Conservation (phyloP, 352 stramenopile genomes). For the Globisporangium splendens region DNA sequence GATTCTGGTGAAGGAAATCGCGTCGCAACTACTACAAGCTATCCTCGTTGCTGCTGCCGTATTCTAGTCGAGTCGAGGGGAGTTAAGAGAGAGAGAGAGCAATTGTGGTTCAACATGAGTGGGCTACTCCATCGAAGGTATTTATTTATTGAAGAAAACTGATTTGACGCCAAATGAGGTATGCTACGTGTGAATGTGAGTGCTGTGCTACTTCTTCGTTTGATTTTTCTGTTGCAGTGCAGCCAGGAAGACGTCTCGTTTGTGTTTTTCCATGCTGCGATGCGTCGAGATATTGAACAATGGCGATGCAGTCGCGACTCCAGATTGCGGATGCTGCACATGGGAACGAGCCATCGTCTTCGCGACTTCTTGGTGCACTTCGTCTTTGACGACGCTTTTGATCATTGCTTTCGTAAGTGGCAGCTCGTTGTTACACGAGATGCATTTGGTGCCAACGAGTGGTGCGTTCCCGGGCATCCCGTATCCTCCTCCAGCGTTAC, state of each 20-base stretch:
- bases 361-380: constrained; percentile 62
- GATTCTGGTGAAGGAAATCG: constrained; percentile 89
- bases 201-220: constrained; percentile 6
- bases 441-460: constrained; percentile 53
- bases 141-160: constrained; percentile 12
- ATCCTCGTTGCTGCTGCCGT: constrained; percentile 74
- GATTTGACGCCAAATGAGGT: background rate
- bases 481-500: constrained; percentile 3
- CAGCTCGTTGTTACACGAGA: constrained; percentile 63
- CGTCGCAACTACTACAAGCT: constrained; percentile 77
- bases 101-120: background rate
- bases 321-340: constrained; percentile 20
- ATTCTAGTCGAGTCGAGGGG: constrained; percentile 21
- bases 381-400: constrained; percentile 47
- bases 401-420: constrained; percentile 63
- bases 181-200: background rate
- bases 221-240: constrained; percentile 43
- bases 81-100: background rate
- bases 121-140: background rate
- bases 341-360: constrained; percentile 28
- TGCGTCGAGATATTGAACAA: constrained; percentile 57
- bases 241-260: constrained; percentile 55
- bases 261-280: constrained; percentile 64
- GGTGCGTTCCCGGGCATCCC: constrained; percentile 19
- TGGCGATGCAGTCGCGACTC: background rate